Evolutionary conservation across 2,329 filamentous ascomycete genomes (phyloP), one percentile per base, ranked within the genome.

Genomic region (Fusarium sp.): DNA sequence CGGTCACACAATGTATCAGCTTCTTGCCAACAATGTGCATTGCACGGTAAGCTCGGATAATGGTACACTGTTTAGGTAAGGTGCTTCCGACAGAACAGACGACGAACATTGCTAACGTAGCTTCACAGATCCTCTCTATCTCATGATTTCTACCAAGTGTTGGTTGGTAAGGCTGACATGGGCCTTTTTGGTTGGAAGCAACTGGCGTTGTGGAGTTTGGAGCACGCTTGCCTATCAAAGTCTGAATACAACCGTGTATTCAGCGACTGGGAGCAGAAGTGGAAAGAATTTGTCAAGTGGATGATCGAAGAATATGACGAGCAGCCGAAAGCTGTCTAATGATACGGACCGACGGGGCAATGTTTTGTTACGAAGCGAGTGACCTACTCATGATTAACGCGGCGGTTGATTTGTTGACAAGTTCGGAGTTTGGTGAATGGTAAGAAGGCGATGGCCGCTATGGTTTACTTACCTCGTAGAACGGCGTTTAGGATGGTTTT

Each of bases 11-110:
- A 89, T 92, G 79, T 93, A 93, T 44, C 85, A 87, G 69, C 83
- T 95, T 31, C 84, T 94, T 62, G 92, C 92, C n/a, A 90, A 92
- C 61, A 90, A 92, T 42, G 88, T 94, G 56, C 91, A 92, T 55
- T 95, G 93, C 82, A 92, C 92, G 0, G 84, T 94, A 45, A 94
- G 90, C 77, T 92, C 91, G 28, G 93, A 95, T 77, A 94, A 95
- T 72, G 92, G 92, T 12, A 92, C 92, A 0, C 83, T 94, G 1
- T 94, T 94, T 79, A 87, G 87, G 91, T 92, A 79, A 75, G 84
- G 75, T 26, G n/a, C 20, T 35, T 13, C 31, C 31, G 20, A 14
- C 14, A 24, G 48, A 26, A 33, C 7, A 24, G 22, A 2, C 5
- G 15, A 18, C 12, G 15, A 12, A 24, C 6, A 14, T n/a, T 31